Evolutionary conservation across 78 protist genomes (phyloP), one percentile per base, ranked within the genome.

Genomic region (Diacronema lutheri): DNA sequence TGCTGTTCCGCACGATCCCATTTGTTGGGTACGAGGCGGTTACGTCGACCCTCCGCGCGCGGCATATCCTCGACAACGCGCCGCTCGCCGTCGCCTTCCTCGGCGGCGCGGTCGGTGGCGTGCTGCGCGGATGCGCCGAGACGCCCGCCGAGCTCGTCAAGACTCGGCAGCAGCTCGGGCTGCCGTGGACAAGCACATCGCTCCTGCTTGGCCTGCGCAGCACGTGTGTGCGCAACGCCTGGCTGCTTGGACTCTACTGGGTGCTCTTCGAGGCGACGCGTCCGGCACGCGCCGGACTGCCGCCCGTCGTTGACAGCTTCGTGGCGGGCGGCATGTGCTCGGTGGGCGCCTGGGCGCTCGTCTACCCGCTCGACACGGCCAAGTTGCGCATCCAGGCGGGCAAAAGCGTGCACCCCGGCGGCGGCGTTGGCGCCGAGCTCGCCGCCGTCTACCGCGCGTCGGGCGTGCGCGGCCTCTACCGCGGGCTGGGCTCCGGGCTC

Each of bases 71-170:
- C 31, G 41, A 65, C 23, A 44, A 1, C 12, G 19, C 2, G 19
- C 73, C 73, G 37, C 73, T 35, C 41, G 29, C 21, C 41, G 29
- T 1, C 41, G 73, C 73, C 16, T 33, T 65, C 41, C 10, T 35
- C 73, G 37, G 23, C 46, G 73, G 73, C 41, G 73, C 73, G 73
- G 37, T 13, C 19, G 73, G 73, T 0, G 73, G 73, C 41, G 73
- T 23, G 41, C 31, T 65, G 73, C 73, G 73, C 73, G 73, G 73
- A 40, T 65, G 41, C 41, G 44, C 35, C 41, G 73, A 65, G 73
- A 35, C 73, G 0, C 73, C 73, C 46, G 37, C 41, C 29, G 73
- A 65, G 73, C 73, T 65, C 12, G 44, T 65, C 73, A 65, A 65
- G 73, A 65, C 73, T 40, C 73, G 73, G 73, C 73, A 14, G 73